phyloP scores from a whole-genome alignment of 2,329 filamentous ascomycete species.

The Ceratocystis lukuohia region DNA sequence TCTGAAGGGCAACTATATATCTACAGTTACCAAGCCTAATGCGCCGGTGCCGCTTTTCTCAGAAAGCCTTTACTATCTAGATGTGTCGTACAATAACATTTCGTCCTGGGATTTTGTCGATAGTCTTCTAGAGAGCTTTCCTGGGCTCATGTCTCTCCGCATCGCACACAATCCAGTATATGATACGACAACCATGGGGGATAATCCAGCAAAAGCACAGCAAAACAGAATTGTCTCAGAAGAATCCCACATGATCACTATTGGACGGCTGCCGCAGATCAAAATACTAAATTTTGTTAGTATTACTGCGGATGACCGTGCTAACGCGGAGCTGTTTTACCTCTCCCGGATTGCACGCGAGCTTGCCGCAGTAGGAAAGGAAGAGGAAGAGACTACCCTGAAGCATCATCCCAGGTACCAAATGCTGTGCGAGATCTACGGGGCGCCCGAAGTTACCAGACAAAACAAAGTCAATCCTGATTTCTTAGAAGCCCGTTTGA shows the following conservation, averaged over 20 bases:
- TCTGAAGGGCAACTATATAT: conserved; percentile 66
- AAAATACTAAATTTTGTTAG: conserved; percentile 58
- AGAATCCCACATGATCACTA: conserved; percentile 77
- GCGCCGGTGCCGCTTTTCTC: conserved; percentile 37
- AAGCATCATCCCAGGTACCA: conserved; percentile 55
- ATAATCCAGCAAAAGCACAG: conserved; percentile 36
- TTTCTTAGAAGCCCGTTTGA: conserved; percentile 67
- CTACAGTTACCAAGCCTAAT: conserved; percentile 25
- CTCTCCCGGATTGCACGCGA: conserved; percentile 70
- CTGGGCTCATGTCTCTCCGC: conserved; percentile 59
- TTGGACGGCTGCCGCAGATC: conserved; percentile 59
- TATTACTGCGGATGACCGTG: conserved; percentile 59
- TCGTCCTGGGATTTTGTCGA: conserved; percentile 63
- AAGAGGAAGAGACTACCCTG: conserved; percentile 39
- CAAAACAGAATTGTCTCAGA: conserved; percentile 31
- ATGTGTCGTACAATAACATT: conserved; percentile 60
- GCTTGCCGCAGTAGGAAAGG: conserved; percentile 45
- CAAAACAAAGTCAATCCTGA: conserved; percentile 51
- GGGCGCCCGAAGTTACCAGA: conserved; percentile 52
- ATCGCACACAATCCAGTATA: conserved; percentile 81
- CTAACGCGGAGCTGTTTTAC: conserved; percentile 89
- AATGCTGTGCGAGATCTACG: conserved; percentile 63
- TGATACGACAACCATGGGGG: conserved; percentile 28
- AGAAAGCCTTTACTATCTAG: conserved; percentile 46
- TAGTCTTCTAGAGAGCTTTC: conserved; percentile 51